Percentiles rank a stretch among this genome's conserved stretches.
phyloP scores from a whole-genome alignment of 2,329 filamentous ascomycete species.

The Fusarium sp. region DNA sequence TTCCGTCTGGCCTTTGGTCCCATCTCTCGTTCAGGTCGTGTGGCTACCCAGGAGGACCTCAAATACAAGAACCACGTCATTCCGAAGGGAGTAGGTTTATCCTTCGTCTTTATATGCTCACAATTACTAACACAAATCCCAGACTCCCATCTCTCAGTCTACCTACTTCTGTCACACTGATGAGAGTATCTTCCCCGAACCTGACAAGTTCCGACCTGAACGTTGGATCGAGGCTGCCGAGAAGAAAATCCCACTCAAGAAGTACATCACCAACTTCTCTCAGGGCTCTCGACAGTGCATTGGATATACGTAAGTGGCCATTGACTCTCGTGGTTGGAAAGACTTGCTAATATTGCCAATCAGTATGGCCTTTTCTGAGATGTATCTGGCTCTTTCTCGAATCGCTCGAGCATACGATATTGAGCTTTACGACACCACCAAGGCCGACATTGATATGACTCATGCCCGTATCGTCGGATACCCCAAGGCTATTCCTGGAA shows the following conservation, averaged over 20 bases:
- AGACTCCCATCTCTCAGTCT: background rate
- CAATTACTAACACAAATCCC: accelerated
- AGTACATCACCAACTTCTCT: slow-evolving; percentile 1
- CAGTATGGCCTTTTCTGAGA: background rate
- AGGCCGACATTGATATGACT: background rate
- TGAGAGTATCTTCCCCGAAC: background rate
- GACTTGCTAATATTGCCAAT: accelerated
- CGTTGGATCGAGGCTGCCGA: background rate
- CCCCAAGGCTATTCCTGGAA: background rate
- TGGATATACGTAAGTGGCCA: background rate
- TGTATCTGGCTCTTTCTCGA: background rate
- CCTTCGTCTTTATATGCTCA: background rate
- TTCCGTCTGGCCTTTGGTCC: background rate
- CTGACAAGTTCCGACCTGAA: background rate
- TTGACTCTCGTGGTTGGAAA: accelerated
- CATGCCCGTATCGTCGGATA: background rate
- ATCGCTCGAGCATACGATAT: background rate
- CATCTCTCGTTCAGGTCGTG: background rate
- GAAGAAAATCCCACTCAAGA: background rate
- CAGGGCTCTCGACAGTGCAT: background rate
- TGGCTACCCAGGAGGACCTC: background rate
- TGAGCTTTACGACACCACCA: background rate
- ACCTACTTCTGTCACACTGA: background rate
- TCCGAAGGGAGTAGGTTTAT: background rate
- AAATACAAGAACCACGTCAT: background rate